phyloP scores from a whole-genome alignment of 257 asterid species.

The Voacanga thouarsii region DNA sequence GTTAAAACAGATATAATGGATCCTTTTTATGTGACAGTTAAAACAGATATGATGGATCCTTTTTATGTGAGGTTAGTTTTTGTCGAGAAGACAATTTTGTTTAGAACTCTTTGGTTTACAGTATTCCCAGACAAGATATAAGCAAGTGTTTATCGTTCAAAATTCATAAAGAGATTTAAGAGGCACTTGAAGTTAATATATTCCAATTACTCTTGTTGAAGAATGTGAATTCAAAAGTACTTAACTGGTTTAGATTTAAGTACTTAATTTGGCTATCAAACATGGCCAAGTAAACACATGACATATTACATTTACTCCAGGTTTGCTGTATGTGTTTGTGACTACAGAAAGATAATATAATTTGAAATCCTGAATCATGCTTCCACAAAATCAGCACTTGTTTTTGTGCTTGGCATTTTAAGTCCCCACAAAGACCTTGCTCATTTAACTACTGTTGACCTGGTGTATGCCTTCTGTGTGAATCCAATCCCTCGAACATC shows the following conservation, averaged over 20 bases:
- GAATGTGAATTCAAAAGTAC: neutral
- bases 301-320: too few relatives aligned
- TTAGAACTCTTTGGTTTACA: neutral
- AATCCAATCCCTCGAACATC: neutral
- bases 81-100: neutral
- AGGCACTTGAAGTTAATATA: neutral
- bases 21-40: too few relatives aligned
- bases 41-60: too few relatives aligned
- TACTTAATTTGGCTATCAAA: neutral
- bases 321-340: too few relatives aligned
- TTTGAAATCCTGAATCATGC: too few relatives aligned
- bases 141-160: neutral
- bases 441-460: neutral
- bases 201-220: neutral
- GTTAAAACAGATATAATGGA: too few relatives aligned
- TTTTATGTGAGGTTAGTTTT: neutral
- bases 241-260: neutral
- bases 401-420: too few relatives aligned
- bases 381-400: neutral
- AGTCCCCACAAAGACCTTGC: too few relatives aligned
- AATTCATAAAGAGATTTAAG: neutral
- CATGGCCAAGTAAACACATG: neutral
- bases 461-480: neutral
- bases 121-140: neutral
- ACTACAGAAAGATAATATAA: too few relatives aligned